A percentile compares a stretch with the other conserved stretches of the same genome.
phyloP scores from a whole-genome alignment of 441 rosid genomes.

The Syzygium syzygioides region DNA sequence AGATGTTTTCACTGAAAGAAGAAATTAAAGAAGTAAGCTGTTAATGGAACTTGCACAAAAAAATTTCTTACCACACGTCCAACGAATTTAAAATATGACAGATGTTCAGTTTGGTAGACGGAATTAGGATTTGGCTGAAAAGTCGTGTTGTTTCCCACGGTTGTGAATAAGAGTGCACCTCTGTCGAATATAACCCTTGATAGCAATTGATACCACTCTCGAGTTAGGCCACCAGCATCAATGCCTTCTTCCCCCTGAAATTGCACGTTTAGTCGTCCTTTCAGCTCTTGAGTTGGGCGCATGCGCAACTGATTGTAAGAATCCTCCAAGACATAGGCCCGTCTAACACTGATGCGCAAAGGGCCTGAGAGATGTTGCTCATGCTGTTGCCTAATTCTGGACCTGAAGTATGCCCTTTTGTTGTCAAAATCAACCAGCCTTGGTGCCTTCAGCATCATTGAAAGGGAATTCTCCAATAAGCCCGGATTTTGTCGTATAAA shows the following conservation, averaged over 20 bases:
- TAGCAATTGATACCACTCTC: slow-evolving; percentile 98
- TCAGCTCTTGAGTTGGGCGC: slow-evolving; percentile 88
- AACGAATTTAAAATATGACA: slow-evolving; percentile 94
- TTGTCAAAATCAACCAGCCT: slow-evolving; percentile 97
- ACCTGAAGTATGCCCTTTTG: slow-evolving; percentile 88
- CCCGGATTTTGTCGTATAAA: slow-evolving; percentile 88
- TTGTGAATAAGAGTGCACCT: slow-evolving; percentile 93
- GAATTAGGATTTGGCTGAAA: slow-evolving; percentile 99
- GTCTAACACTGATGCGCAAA: slow-evolving; percentile 80
- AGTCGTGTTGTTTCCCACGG: slow-evolving; percentile 90
- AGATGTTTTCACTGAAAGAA: not conserved
- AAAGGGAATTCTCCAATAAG: slow-evolving; percentile 85
- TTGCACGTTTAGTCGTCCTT: slow-evolving; percentile 91
- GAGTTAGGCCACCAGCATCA: slow-evolving; percentile 98
- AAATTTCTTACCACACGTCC: slow-evolving; percentile 81
- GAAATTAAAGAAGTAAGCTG: slow-evolving; percentile 1
- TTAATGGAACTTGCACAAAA: not conserved
- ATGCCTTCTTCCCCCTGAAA: slow-evolving; percentile 99
- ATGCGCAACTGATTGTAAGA: slow-evolving; percentile 96
- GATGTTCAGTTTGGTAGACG: slow-evolving; percentile 95
- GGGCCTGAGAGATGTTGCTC: slow-evolving; percentile 92
- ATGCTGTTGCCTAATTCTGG: slow-evolving; percentile 89
- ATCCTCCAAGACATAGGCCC: slow-evolving; percentile 96
- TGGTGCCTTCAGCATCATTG: slow-evolving; percentile 92
- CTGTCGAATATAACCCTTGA: slow-evolving; percentile 97